Conservation (phyloP, 371 early-diverging fungal species). For the Blakeslea trispora region DNA sequence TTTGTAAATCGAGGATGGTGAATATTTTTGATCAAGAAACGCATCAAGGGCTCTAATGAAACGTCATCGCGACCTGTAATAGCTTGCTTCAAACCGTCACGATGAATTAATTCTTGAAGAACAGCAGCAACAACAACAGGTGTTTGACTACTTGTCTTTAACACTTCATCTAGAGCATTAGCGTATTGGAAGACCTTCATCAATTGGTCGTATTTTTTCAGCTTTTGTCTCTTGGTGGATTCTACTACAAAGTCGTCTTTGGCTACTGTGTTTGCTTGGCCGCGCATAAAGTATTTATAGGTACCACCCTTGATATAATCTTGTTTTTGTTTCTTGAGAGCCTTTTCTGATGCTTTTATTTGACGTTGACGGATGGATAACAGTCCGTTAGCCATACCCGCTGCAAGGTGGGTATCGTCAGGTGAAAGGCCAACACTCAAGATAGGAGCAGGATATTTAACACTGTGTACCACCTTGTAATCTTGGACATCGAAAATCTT, state of each 20-base stretch:
- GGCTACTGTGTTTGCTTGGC: slow-evolving; percentile 39
- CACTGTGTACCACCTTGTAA: slow-evolving; percentile 83
- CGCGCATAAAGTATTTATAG: slow-evolving; percentile 76
- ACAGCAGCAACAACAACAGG: slow-evolving; percentile 68
- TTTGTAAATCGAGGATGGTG: slow-evolving; percentile 75
- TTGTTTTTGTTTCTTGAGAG: slow-evolving; percentile 50
- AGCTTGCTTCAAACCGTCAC: slow-evolving; percentile 79
- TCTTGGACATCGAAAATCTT: slow-evolving; percentile 87
- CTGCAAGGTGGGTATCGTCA: slow-evolving; percentile 85
- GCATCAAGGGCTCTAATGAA: slow-evolving; percentile 77
- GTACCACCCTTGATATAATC: slow-evolving; percentile 56
- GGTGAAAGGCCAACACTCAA: slow-evolving; percentile 84
- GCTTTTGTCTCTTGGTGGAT: slow-evolving; percentile 54
- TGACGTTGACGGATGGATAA: slow-evolving; percentile 85
- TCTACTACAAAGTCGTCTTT: slow-evolving; percentile 77
- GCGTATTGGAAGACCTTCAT: slow-evolving; percentile 83
- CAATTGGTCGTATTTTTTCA: slow-evolving; percentile 80
- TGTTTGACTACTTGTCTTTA: slow-evolving; percentile 50
- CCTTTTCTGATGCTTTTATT: slow-evolving; percentile 57
- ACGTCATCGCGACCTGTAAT: slow-evolving; percentile 88
- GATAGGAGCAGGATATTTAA: slow-evolving; percentile 92
- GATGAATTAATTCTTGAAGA: slow-evolving; percentile 86
- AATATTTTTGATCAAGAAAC: slow-evolving; percentile 78
- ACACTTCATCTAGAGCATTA: slow-evolving; percentile 84
- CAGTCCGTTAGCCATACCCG: slow-evolving; percentile 92